These are phyloP conservation scores for Modicella reniformis DNA, from an alignment of 371 early-diverging fungal genomes.

Conservation along the genomic window DNA sequence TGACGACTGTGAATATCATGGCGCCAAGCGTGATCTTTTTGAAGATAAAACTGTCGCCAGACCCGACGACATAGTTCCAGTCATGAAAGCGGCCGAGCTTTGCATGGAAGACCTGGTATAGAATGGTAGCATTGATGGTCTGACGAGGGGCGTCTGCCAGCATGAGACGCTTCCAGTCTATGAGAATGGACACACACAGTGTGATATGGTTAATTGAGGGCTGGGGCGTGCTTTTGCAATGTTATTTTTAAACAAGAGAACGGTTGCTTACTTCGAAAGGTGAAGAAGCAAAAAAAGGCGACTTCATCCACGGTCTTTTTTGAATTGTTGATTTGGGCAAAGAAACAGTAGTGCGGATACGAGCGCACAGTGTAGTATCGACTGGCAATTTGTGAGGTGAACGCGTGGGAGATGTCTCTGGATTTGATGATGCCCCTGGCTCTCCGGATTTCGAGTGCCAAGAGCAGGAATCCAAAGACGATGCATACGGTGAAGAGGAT, in stretches of 20 bases:
- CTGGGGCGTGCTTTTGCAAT: no score
- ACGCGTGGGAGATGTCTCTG: conserved; percentile 81
- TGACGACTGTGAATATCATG: conserved; percentile 74
- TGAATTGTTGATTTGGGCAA: conserved; percentile 75
- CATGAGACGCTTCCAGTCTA: conserved; percentile 86
- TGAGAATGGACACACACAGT: neutral
- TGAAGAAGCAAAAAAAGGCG: conserved; percentile 90
- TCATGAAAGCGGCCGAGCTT: conserved; percentile 25
- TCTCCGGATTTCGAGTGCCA: conserved; percentile 78
- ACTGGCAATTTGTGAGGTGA: conserved; percentile 79
- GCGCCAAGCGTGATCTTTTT: conserved; percentile 53
- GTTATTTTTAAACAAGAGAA: no score
- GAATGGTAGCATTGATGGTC: conserved; percentile 68
- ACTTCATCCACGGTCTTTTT: conserved; percentile 72
- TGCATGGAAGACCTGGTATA: conserved; percentile 54
- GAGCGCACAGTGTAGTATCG: conserved; percentile 67
- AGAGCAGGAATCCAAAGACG: conserved; percentile 72
- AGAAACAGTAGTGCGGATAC: conserved; percentile 85
- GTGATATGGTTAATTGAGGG: neutral
- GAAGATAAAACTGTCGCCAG: conserved; percentile 4
- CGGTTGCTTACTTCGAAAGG: conserved; percentile 72
- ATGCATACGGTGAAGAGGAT: conserved; percentile 80
- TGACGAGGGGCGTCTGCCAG: conserved; percentile 89
- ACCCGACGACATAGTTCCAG: conserved; percentile 26
- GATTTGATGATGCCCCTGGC: conserved; percentile 70